A percentile compares a stretch with the other conserved stretches of the same genome.
These are phyloP conservation scores for Pseudogymnoascus sp. DNA, from an alignment of 2,329 filamentous ascomycete genomes.

Conservation along the genomic window DNA sequence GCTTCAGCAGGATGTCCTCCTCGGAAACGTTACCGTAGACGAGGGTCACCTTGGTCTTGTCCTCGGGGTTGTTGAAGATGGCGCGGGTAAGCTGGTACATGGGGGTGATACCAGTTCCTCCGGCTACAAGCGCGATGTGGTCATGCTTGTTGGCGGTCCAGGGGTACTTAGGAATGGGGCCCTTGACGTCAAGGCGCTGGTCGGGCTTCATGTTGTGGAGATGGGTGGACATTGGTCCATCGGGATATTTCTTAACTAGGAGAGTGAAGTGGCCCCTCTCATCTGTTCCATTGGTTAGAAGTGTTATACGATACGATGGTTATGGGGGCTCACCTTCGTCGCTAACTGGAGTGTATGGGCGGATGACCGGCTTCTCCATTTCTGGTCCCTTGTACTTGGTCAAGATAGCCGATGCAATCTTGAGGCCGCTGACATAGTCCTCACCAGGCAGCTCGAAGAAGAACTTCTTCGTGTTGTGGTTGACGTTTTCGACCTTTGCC, in stretches of 20 bases:
- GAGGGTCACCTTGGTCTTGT: slow-evolving; percentile 96
- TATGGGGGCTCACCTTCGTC: slow-evolving; percentile 61
- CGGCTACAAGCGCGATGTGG: slow-evolving; percentile 81
- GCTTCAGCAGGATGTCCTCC: slow-evolving; percentile 85
- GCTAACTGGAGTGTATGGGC: slow-evolving; percentile 87
- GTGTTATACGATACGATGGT: background rate
- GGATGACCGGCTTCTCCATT: slow-evolving; percentile 75
- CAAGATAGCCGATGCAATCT: slow-evolving; percentile 77
- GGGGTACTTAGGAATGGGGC: slow-evolving; percentile 86
- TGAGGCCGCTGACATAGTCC: slow-evolving; percentile 76
- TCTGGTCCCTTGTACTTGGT: slow-evolving; percentile 86
- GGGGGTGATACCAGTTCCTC: slow-evolving; percentile 92
- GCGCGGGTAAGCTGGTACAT: slow-evolving; percentile 91
- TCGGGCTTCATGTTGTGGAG: slow-evolving; percentile 76
- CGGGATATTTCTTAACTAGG: slow-evolving; percentile 83
- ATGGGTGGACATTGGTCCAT: slow-evolving; percentile 86
- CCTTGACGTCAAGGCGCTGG: slow-evolving; percentile 85
- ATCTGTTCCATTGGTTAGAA: slow-evolving; percentile 40
- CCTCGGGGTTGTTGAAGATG: slow-evolving; percentile 93
- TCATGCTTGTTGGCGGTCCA: slow-evolving; percentile 90
- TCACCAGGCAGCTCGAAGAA: slow-evolving; percentile 80
- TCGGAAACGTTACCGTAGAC: slow-evolving; percentile 86
- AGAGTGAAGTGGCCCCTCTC: slow-evolving; percentile 77
- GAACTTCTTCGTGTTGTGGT: slow-evolving; percentile 91
- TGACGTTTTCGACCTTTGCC: slow-evolving; percentile 69